Conservation (phyloP, 2,329 filamentous ascomycete species). For the Hortaea sp. region DNA sequence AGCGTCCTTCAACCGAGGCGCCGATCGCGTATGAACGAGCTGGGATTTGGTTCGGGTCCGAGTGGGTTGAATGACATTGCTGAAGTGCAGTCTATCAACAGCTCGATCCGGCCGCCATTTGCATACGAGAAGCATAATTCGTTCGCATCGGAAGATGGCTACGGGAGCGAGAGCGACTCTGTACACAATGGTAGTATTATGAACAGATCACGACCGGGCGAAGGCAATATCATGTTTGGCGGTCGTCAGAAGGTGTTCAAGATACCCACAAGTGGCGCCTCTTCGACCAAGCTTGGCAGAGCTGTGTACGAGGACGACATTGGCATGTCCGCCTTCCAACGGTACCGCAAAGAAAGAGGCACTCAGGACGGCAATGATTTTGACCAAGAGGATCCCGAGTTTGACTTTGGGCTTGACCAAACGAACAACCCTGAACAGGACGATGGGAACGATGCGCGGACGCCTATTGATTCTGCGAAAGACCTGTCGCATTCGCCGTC, state of each 20-base stretch:
- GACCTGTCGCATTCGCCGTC: conserved; percentile 41
- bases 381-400: conserved; percentile 19
- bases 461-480: conserved; percentile 38
- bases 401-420: conserved; percentile 25
- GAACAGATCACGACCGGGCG: conserved; percentile 67
- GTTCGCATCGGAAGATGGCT: conserved; percentile 50
- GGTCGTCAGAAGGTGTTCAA: conserved; percentile 94
- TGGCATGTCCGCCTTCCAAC: conserved; percentile 72
- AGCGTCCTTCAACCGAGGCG: conserved; percentile 79
- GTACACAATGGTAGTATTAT: conserved; percentile 61
- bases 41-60: conserved; percentile 46
- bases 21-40: conserved; percentile 66
- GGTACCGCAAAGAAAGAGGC: conserved; percentile 49
- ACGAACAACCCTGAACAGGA: conserved; percentile 28
- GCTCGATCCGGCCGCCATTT: conserved; percentile 49
- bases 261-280: conserved; percentile 47
- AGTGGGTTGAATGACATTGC: conserved; percentile 65
- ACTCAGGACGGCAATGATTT: conserved; percentile 31
- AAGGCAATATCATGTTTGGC: conserved; percentile 89
- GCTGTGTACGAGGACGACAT: conserved; percentile 82
- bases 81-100: conserved; percentile 73
- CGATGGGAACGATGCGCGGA: conserved; percentile 23
- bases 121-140: conserved; percentile 52
- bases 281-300: conserved; percentile 46
- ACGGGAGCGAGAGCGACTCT: conserved; percentile 56